Conservation (phyloP, 208 protist species). For the Wallacemonas sp. region DNA sequence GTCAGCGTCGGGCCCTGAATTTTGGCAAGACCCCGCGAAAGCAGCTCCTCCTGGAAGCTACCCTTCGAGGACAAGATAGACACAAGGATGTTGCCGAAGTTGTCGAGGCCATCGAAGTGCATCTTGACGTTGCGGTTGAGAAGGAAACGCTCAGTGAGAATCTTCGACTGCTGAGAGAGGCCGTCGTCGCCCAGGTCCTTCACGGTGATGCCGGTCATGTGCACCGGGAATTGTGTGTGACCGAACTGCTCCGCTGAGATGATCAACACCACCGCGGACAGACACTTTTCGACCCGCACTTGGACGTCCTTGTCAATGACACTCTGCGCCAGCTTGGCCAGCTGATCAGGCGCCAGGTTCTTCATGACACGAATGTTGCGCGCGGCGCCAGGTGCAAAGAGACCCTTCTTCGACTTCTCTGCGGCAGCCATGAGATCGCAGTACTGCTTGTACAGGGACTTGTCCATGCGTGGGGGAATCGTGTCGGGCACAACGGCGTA, state of each 20-base stretch:
- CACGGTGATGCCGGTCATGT: constrained; percentile 77
- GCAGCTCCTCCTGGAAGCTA: constrained; percentile 84
- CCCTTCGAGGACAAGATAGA: constrained; percentile 82
- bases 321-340: constrained; percentile 26
- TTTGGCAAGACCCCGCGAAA: constrained; percentile 72
- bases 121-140: constrained; percentile 84
- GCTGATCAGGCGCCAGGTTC: constrained; percentile 47
- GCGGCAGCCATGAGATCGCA: constrained; percentile 46
- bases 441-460: constrained; percentile 67
- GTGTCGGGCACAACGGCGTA: constrained; percentile 61
- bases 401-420: constrained; percentile 47
- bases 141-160: constrained; percentile 75
- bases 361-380: constrained; percentile 62
- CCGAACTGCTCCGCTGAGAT: constrained; percentile 50
- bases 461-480: constrained; percentile 61
- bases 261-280: constrained; percentile 57
- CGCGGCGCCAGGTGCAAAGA: constrained; percentile 59
- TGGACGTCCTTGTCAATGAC: constrained; percentile 58
- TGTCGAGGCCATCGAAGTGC: constrained; percentile 72
- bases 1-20: constrained; percentile 58
- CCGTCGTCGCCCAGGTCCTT: constrained; percentile 45
- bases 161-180: constrained; percentile 46
- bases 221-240: constrained; percentile 59
- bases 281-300: constrained; percentile 76
- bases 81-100: constrained; percentile 73